Conservation (phyloP, 306 rosid genomes). For the Crotalaria pallida region DNA sequence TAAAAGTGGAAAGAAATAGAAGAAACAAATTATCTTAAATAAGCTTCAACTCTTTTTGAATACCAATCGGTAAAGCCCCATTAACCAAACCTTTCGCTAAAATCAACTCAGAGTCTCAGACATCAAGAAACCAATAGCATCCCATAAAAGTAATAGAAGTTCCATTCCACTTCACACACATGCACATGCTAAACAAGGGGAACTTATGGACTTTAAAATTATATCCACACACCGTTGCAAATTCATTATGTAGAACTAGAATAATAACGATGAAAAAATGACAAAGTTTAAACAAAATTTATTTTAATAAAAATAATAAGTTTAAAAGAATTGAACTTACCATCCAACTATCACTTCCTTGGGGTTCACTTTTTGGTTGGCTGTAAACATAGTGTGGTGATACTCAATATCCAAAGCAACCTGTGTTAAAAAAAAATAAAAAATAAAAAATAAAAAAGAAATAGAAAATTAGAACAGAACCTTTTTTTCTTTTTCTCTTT, state of each 20-base stretch:
- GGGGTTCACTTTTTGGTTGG: slow-evolving; percentile 93
- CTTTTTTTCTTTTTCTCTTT: too few relatives aligned
- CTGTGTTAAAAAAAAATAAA: too few relatives aligned
- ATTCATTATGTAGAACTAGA: background rate
- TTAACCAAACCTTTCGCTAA: background rate
- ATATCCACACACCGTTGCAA: background rate
- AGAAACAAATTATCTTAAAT: background rate
- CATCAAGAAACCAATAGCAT: background rate
- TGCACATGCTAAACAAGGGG: background rate
- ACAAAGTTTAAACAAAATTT: background rate
- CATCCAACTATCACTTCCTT: slow-evolving; percentile 96
- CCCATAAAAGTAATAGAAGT: background rate
- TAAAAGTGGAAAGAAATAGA: background rate
- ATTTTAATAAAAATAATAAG: too few relatives aligned
- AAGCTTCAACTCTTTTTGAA: background rate
- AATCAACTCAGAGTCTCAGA: background rate
- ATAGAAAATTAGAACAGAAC: background rate
- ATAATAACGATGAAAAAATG: background rate
- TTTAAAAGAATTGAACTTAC: slow-evolving; percentile 31
- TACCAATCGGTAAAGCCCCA: background rate
- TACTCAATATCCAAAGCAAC: slow-evolving; percentile 96
- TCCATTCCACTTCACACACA: background rate
- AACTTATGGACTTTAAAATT: background rate
- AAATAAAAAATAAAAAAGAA: background rate
- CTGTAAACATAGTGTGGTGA: slow-evolving; percentile 77